phyloP scores from a whole-genome alignment of 371 early-diverging fungal species.

The Rhizopus sp. region DNA sequence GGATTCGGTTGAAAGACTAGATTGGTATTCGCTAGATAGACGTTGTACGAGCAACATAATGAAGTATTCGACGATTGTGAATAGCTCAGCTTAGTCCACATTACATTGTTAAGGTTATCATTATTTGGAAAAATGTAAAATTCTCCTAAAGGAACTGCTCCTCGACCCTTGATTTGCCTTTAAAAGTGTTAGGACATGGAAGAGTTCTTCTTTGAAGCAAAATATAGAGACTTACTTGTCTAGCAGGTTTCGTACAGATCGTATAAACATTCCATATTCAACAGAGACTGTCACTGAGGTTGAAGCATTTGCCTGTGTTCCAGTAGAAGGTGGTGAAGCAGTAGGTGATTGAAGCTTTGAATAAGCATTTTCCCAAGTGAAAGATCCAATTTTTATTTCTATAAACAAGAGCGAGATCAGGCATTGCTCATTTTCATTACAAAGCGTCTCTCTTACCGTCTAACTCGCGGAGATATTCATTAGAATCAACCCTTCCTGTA shows the following conservation, averaged over 20 bases:
- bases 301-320: constrained; percentile 25
- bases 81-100: neutral
- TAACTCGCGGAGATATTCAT: constrained; percentile 27
- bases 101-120: constrained; percentile 4
- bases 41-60: constrained; percentile 38
- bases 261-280: constrained; percentile 46
- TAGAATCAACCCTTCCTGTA: constrained; percentile 43
- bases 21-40: constrained; percentile 43
- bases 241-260: constrained; percentile 38
- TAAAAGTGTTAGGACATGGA: neutral
- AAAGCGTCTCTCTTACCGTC: constrained; percentile 33
- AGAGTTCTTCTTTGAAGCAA: neutral
- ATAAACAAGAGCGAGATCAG: neutral
- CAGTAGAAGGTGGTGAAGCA: constrained; percentile 30
- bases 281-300: constrained; percentile 32
- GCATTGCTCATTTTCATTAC: neutral
- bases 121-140: constrained; percentile 37
- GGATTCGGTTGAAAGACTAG: constrained; percentile 44
- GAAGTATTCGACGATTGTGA: constrained; percentile 4
- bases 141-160: constrained; percentile 44
- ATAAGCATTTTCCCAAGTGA: constrained; percentile 47
- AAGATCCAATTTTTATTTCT: constrained; percentile 46
- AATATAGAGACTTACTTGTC: constrained; percentile 27
- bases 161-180: constrained; percentile 40
- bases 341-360: constrained; percentile 36